phyloP scores from a whole-genome alignment of 2,329 filamentous ascomycete genomes.

The Beauveria sp. region DNA sequence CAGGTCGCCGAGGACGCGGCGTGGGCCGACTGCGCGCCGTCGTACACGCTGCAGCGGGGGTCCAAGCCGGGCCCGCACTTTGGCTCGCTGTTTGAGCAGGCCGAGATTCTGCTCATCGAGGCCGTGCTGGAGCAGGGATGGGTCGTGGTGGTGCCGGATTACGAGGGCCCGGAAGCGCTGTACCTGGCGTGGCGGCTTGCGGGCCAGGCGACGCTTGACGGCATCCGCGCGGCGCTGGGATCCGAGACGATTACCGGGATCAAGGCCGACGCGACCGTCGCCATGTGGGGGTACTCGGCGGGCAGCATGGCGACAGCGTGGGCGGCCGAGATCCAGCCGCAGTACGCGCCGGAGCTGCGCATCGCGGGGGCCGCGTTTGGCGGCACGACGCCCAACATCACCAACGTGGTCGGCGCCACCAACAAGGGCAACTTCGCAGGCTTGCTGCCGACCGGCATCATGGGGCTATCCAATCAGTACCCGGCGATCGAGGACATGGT shows the following conservation, averaged over 20 bases:
- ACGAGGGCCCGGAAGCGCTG: slow-evolving; percentile 34
- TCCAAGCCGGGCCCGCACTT: slow-evolving; percentile 24
- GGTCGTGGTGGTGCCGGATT: slow-evolving; percentile 41
- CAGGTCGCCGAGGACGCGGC: slow-evolving; percentile 34
- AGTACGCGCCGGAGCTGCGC: slow-evolving; percentile 18
- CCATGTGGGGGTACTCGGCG: slow-evolving; percentile 35
- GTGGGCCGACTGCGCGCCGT: slow-evolving; percentile 26
- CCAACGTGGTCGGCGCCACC: slow-evolving; percentile 10
- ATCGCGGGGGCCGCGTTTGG: slow-evolving; percentile 20
- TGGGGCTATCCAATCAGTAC: slow-evolving; percentile 18
- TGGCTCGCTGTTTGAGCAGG: slow-evolving; percentile 23
- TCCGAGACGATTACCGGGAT: slow-evolving; percentile 23
- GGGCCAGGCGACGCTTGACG: slow-evolving; percentile 36
- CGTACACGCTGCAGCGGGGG: slow-evolving; percentile 17
- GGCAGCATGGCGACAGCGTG: slow-evolving; percentile 17
- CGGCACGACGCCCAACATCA: slow-evolving; percentile 17
- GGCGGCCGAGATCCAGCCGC: slow-evolving; percentile 20
- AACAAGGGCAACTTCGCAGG: slow-evolving; percentile 15
- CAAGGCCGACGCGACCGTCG: slow-evolving; percentile 24
- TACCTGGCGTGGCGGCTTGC: slow-evolving; percentile 33
- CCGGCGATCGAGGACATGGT: slow-evolving; percentile 12
- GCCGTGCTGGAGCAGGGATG: slow-evolving; percentile 33
- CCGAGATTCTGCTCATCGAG: slow-evolving; percentile 19
- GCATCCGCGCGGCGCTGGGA: slow-evolving; percentile 32
- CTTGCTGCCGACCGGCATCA: slow-evolving; percentile 16